Evolutionary conservation across 2,329 filamentous ascomycete genomes (phyloP).

Genomic region (Pyrenochaeta sp.): DNA sequence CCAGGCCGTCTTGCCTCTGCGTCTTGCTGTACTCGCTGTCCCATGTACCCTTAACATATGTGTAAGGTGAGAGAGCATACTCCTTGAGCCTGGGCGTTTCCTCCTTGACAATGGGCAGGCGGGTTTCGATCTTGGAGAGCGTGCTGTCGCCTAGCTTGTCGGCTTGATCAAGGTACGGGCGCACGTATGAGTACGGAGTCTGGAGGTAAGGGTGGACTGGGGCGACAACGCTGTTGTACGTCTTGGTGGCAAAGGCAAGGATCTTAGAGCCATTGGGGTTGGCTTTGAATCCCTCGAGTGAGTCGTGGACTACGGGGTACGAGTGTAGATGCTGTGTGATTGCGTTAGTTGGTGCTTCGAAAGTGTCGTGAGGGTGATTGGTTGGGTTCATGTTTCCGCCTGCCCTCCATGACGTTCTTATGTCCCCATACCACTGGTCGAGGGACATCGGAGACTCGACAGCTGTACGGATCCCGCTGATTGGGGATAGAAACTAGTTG

Average conservation of each 20-base stretch:
- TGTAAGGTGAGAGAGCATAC: slow-evolving; percentile 41
- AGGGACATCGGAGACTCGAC: no score
- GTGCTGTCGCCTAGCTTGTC: slow-evolving; percentile 61
- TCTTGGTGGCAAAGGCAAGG: slow-evolving; percentile 74
- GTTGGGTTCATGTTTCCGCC: no score
- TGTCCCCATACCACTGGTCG: no score
- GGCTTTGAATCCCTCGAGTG: slow-evolving; percentile 77
- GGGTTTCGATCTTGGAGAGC: slow-evolving; percentile 45
- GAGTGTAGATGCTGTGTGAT: slow-evolving; percentile 75
- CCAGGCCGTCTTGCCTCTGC: slow-evolving; percentile 41
- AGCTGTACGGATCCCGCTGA: no score
- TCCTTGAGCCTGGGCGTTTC: slow-evolving; percentile 54
- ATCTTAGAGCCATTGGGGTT: slow-evolving; percentile 87
- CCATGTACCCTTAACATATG: slow-evolving; percentile 47
- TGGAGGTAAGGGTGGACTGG: slow-evolving; percentile 80
- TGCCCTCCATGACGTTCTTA: no score
- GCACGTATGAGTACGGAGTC: slow-evolving; percentile 81
- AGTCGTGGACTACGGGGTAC: slow-evolving; percentile 83
- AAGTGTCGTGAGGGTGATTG: no score
- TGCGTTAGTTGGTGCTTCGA: no score
- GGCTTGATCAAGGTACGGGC: slow-evolving; percentile 83
- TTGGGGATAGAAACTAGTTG: no score
- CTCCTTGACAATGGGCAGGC: slow-evolving; percentile 56
- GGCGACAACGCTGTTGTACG: slow-evolving; percentile 78
- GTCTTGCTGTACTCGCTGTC: slow-evolving; percentile 51